phyloP scores from a whole-genome alignment of 176 grass and related monocot genomes.

The Oryza meridionalis region DNA sequence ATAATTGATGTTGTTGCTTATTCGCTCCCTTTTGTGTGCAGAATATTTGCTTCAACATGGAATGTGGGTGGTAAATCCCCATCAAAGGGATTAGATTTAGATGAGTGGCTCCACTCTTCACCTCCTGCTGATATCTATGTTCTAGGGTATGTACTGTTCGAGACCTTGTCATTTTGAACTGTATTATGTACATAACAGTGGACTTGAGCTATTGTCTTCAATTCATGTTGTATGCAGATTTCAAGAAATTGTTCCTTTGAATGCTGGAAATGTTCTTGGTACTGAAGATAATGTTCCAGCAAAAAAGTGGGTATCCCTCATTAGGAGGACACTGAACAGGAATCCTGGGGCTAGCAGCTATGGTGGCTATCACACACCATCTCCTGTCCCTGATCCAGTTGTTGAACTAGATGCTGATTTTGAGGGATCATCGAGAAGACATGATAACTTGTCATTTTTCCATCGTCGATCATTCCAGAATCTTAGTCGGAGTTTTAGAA shows the following conservation, averaged over 20 bases:
- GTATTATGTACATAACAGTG: neutral
- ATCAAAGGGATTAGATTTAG: slow-evolving; percentile 77
- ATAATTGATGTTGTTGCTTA: slow-evolving; percentile 1
- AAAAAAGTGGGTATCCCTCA: slow-evolving; percentile 89
- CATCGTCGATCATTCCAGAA: slow-evolving; percentile 84
- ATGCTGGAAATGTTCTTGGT: slow-evolving; percentile 97
- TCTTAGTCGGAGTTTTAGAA: slow-evolving; percentile 80
- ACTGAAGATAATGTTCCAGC: slow-evolving; percentile 88
- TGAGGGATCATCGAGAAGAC: slow-evolving; percentile 68
- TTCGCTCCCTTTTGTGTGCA: slow-evolving; percentile 27
- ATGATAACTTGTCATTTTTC: slow-evolving; percentile 56
- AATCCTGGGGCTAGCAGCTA: slow-evolving; percentile 54
- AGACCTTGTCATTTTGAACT: neutral
- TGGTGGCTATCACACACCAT: slow-evolving; percentile 60
- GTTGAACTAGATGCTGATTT: slow-evolving; percentile 90
- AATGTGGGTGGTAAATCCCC: slow-evolving; percentile 97
- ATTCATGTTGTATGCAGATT: slow-evolving; percentile 50
- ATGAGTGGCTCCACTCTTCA: slow-evolving; percentile 94
- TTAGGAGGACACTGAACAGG: slow-evolving; percentile 75
- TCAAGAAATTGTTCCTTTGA: slow-evolving; percentile 98
- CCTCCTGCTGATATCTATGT: slow-evolving; percentile 96
- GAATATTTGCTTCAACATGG: slow-evolving; percentile 94
- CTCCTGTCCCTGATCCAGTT: slow-evolving; percentile 77
- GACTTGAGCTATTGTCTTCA: slow-evolving; percentile 5
- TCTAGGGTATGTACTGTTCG: slow-evolving; percentile 56